Percentiles rank a stretch among this genome's conserved stretches.
These are phyloP conservation scores for Neophaeococcomyces mojaviensis DNA, from an alignment of 2,329 filamentous ascomycete species.

Conservation along the genomic window DNA sequence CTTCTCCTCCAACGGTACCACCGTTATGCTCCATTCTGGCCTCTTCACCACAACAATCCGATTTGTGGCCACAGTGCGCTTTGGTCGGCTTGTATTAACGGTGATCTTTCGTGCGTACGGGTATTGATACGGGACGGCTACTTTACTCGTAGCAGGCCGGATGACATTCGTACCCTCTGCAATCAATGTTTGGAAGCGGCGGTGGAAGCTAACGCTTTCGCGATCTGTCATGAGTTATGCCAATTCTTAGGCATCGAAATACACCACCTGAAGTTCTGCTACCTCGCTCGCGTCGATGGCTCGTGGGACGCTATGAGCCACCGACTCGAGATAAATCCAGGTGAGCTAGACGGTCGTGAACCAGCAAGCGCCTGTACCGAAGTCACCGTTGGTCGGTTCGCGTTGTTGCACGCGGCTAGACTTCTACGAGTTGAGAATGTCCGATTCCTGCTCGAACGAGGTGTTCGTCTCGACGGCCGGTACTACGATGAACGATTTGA, in stretches of 20 bases:
- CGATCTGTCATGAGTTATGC: background rate
- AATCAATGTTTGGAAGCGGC: background rate
- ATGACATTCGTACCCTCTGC: background rate
- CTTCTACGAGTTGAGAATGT: background rate
- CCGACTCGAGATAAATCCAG: background rate
- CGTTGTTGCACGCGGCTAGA: background rate
- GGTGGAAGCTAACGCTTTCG: background rate
- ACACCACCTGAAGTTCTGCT: background rate
- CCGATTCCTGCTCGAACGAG: background rate
- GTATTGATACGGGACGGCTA: background rate
- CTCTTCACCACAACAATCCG: background rate
- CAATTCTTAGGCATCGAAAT: background rate
- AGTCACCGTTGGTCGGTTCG: background rate
- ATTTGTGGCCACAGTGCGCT: background rate
- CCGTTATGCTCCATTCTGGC: background rate
- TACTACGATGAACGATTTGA: background rate
- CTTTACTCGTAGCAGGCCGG: background rate
- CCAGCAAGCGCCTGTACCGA: background rate
- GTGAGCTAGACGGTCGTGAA: background rate
- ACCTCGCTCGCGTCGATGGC: background rate
- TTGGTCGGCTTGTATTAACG: background rate
- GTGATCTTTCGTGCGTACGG: background rate
- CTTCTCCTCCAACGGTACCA: background rate
- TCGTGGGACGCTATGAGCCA: background rate
- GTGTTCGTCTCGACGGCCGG: background rate